Percentiles rank a stretch among this genome's conserved stretches.
Conservation (phyloP, 495 filamentous ascomycete genomes). For the Margaritispora aquatica region DNA sequence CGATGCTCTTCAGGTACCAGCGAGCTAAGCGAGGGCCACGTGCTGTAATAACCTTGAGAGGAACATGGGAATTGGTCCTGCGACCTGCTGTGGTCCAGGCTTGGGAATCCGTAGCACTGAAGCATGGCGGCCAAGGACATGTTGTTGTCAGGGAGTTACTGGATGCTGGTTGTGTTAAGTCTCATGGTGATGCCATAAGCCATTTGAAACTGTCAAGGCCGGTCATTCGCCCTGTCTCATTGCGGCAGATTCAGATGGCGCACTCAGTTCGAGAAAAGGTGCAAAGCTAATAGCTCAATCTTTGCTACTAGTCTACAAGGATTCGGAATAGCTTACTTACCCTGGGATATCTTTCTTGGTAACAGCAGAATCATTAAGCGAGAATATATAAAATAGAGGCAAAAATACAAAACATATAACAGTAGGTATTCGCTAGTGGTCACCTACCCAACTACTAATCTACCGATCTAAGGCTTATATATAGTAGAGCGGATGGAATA, state of each 20-base stretch:
- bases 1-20: conserved; percentile 32
- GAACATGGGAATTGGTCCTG: conserved; percentile 31
- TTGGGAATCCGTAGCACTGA: conserved; percentile 30
- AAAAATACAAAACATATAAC: too few species aligned
- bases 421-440: too few species aligned
- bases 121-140: conserved; percentile 17
- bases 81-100: conserved; percentile 25
- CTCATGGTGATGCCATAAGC: conserved; percentile 30
- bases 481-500: too few species aligned
- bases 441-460: too few species aligned
- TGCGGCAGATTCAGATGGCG: conserved; percentile 29
- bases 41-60: conserved; percentile 30
- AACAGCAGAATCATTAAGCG: too few species aligned
- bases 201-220: conserved; percentile 24
- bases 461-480: too few species aligned
- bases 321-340: neutral
- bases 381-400: too few species aligned
- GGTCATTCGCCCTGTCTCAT: conserved; percentile 30
- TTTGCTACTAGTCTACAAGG: conserved; percentile 5
- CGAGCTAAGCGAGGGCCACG: conserved; percentile 10
- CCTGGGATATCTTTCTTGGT: neutral
- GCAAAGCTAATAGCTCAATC: conserved; percentile 1
- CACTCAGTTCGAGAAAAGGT: conserved; percentile 25
- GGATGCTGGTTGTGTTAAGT: conserved; percentile 24
- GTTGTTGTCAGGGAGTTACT: conserved; percentile 26